Conservation (phyloP, 148 eudicot genomes). For the Chenopodium formosanum region DNA sequence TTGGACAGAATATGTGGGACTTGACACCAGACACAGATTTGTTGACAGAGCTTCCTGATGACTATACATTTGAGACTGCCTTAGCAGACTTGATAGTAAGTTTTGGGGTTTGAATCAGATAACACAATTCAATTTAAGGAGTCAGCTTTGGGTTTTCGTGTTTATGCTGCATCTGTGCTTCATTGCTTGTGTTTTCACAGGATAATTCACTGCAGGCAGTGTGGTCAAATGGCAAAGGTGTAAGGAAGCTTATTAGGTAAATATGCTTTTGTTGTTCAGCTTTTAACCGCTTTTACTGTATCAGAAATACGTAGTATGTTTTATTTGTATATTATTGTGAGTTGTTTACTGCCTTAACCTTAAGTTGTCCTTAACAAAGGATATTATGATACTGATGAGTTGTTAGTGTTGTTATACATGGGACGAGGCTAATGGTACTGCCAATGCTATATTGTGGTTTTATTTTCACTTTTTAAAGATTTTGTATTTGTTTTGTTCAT, state of each 20-base stretch:
- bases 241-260: constrained; percentile 55
- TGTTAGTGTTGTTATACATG: background rate
- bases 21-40: constrained; percentile 75
- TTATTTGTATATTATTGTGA: background rate
- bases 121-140: background rate
- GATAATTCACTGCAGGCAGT: constrained; percentile 88
- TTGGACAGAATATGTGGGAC: constrained; percentile 77
- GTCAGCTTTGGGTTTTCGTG: background rate
- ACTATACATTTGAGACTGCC: constrained; percentile 72
- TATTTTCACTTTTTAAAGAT: background rate
- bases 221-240: constrained; percentile 47
- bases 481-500: background rate
- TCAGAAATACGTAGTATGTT: background rate
- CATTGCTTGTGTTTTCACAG: constrained; percentile 31
- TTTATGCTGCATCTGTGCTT: background rate
- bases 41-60: constrained; percentile 64
- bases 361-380: background rate
- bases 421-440: background rate
- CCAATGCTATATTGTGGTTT: background rate
- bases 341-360: background rate
- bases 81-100: constrained; percentile 80
- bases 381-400: background rate
- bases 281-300: background rate
- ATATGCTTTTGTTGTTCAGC: background rate
- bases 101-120: constrained; percentile 9